phyloP scores from a whole-genome alignment of 2,329 filamentous ascomycete species.

The Byssothecium circinans region DNA sequence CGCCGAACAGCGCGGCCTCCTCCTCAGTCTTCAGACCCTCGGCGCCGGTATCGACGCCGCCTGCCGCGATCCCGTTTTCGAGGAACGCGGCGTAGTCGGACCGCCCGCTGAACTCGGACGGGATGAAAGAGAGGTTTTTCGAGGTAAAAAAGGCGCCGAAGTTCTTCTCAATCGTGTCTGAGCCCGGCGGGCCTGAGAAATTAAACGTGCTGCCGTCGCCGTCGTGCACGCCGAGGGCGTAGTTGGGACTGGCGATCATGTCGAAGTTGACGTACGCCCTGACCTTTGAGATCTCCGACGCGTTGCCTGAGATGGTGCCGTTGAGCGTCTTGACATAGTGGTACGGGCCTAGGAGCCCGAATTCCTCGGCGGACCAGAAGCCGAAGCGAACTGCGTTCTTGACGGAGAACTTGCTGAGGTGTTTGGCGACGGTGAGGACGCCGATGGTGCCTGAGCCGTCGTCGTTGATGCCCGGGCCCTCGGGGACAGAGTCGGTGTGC shows the following conservation, averaged over 20 bases:
- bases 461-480: conserved; percentile 47
- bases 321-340: conserved; percentile 44
- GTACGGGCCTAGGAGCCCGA: conserved; percentile 43
- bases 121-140: conserved; percentile 34
- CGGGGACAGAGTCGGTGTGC: conserved; percentile 47
- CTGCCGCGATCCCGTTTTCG: conserved; percentile 43
- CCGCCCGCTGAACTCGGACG: conserved; percentile 42
- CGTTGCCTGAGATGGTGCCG: conserved; percentile 31
- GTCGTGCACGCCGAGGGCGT: conserved; percentile 44
- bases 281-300: conserved; percentile 41
- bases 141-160: conserved; percentile 41
- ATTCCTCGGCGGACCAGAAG: conserved; percentile 48
- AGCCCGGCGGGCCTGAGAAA: conserved; percentile 40
- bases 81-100: conserved; percentile 48
- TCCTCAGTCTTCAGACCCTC: conserved; percentile 45
- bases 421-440: conserved; percentile 42
- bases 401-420: conserved; percentile 43
- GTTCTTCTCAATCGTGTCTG: conserved; percentile 39
- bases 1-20: conserved; percentile 42
- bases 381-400: conserved; percentile 46
- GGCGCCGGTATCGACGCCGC: conserved; percentile 46
- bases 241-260: conserved; percentile 47
- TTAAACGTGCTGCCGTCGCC: conserved; percentile 44
- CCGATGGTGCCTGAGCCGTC: conserved; percentile 46
- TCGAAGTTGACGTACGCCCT: conserved; percentile 49